Evolutionary conservation across 1,139 yeast genomes (phyloP), one percentile per base, ranked within the genome.

Genomic region (Geotrichum macrosporum): DNA sequence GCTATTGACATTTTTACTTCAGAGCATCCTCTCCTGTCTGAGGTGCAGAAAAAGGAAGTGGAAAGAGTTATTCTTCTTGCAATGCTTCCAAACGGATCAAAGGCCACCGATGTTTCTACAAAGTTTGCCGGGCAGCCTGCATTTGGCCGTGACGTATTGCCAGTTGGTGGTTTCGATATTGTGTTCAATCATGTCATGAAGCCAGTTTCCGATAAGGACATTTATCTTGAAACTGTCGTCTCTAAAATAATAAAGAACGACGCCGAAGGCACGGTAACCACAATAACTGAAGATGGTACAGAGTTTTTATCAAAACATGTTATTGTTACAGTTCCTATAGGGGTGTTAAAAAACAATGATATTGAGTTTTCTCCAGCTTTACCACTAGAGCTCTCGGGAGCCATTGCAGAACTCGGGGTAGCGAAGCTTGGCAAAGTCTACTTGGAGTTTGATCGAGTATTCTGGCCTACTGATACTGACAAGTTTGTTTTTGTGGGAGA

Each of bases 71-170:
- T 77, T 33, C 66, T 92, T 52, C 71, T 74, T 48, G 65, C 79
- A 46, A 94, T 85, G 58, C 64, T 82, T 22, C 84, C 94, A 86
- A 84, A 77, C 61, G 95, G 95, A 0, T 81, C 24, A 76, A 80
- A 59, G 77, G 54, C 55, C 50, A 30, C 35, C n/a, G 27, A 51
- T 24, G 41, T 59, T 16, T 55, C 62, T 3, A 52, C 55, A 19
- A 50, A 51, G 42, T 38, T 46, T 32, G 50, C 51, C 18, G 85
- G 86, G 8, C 84, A 81, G 65, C 94, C 94, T 41, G 80, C 81
- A 51, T 84, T 84, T 67, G 94, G 88, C 53, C 80, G 95, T 71
- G 85, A 95, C 47, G 94, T 94, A 38, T 85, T 81, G 62, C 88
- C 95, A 1, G 71, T 85, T 51, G 95, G 94, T 63, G 96, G 96